phyloP scores from a whole-genome alignment of 1,284 basidiomycete genomes.

The Fomitopsis pinicola region DNA sequence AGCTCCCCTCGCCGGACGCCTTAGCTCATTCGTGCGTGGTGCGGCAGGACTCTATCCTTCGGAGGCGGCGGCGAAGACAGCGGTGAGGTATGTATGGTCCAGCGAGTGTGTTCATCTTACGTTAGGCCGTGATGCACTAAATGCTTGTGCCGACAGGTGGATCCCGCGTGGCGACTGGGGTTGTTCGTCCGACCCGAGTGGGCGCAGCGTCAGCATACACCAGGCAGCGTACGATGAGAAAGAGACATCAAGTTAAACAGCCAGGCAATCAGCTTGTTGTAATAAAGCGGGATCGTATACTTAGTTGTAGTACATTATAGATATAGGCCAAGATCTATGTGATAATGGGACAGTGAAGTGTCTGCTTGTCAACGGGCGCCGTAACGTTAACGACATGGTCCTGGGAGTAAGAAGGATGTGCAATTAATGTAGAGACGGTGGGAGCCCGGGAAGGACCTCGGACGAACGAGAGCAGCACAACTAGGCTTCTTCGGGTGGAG shows the following conservation, averaged over 20 bases:
- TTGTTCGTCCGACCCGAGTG: constrained; percentile 91
- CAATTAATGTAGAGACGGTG: constrained; percentile 12
- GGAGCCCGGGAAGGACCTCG: constrained; percentile 10
- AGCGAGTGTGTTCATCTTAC: not conserved
- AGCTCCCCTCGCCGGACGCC: not conserved
- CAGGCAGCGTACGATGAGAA: constrained; percentile 72
- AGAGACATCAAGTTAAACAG: constrained; percentile 19
- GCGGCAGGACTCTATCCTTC: constrained; percentile 72
- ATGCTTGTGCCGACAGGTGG: constrained; percentile 52
- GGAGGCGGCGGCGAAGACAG: constrained; percentile 86
- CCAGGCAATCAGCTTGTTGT: not conserved
- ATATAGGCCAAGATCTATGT: constrained; percentile 28
- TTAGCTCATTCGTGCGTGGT: not conserved
- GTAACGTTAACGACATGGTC: not conserved
- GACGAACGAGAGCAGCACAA: constrained; percentile 20
- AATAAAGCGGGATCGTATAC: constrained; percentile 4
- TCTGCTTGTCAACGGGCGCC: constrained; percentile 3
- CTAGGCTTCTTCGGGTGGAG: constrained; percentile 18
- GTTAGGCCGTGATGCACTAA: not conserved
- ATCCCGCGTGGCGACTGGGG: constrained; percentile 96
- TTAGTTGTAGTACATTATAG: constrained; percentile 28
- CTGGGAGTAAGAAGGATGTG: constrained; percentile 13
- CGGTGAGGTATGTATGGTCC: constrained; percentile 67
- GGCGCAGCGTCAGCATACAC: constrained; percentile 94
- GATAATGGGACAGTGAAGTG: constrained; percentile 18